Percentiles rank a stretch among this genome's conserved stretches.
Evolutionary conservation across 768 basidiomycete species (phyloP).

Genomic region (Tubosaeta brunneosetosa): DNA sequence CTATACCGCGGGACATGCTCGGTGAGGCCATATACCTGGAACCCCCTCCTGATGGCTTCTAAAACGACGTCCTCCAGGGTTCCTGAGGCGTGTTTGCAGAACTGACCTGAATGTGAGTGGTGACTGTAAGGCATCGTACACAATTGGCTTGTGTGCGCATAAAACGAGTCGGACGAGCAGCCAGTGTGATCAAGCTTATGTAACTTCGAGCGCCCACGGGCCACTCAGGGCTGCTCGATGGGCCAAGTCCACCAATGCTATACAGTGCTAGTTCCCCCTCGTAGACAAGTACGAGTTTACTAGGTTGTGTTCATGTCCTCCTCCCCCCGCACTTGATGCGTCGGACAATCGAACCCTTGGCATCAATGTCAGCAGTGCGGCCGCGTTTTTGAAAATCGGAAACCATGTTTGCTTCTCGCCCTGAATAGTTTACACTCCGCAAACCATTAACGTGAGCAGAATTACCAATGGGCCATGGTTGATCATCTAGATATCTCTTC

Average conservation of each 20-base stretch:
- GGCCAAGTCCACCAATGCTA: no score
- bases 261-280: no score
- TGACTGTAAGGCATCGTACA: conserved; percentile 62
- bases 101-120: conserved; percentile 91
- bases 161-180: neutral
- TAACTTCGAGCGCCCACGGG: conserved; percentile 4
- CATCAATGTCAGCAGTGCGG: conserved; percentile 13
- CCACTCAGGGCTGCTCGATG: no score
- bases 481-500: neutral
- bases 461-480: neutral
- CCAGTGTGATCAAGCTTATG: conserved; percentile 13
- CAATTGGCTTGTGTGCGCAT: neutral
- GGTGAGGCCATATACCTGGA: conserved; percentile 78
- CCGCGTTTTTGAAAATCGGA: conserved; percentile 30
- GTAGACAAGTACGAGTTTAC: neutral
- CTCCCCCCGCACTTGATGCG: conserved; percentile 25
- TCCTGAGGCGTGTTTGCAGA: conserved; percentile 86
- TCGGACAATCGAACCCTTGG: conserved; percentile 9
- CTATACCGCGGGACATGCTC: conserved; percentile 94
- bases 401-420: conserved; percentile 27
- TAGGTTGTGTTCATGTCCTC: neutral
- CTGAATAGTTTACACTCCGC: conserved; percentile 23
- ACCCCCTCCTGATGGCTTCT: conserved; percentile 75
- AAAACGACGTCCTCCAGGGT: conserved; percentile 74
- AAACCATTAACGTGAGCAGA: conserved; percentile 8